phyloP scores from a whole-genome alignment of 148 eudicot genomes.

The Polygonum aviculare region DNA sequence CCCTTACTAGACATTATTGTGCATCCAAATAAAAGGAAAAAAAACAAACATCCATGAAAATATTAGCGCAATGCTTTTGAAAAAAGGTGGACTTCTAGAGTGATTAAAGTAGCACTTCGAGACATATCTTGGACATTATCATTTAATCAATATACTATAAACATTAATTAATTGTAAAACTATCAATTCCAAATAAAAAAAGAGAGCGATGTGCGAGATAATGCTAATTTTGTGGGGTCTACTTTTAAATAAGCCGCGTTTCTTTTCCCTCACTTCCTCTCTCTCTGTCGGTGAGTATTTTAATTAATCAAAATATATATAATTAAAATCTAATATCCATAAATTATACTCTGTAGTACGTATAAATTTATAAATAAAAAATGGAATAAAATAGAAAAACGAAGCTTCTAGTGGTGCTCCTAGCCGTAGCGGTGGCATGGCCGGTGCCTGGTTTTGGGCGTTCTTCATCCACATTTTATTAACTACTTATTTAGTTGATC shows the following conservation, averaged over 20 bases:
- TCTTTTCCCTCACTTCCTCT: neutral
- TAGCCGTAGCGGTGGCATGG: conserved; percentile 5
- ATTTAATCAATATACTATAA: neutral
- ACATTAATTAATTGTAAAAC: neutral
- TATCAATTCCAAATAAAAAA: neutral
- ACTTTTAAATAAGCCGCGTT: neutral
- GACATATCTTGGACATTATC: neutral
- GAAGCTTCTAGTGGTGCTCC: neutral
- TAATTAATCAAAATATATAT: neutral
- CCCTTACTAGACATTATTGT: too few species aligned
- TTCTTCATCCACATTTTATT: neutral
- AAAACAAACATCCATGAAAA: neutral
- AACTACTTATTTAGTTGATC: too few species aligned
- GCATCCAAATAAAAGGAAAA: too few species aligned
- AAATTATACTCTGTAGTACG: neutral
- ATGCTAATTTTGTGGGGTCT: conserved; percentile 7
- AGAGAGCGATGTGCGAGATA: neutral
- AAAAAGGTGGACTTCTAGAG: neutral
- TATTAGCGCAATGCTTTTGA: neutral
- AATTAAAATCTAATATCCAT: neutral
- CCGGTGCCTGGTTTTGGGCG: neutral
- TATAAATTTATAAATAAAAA: neutral
- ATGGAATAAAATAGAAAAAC: neutral
- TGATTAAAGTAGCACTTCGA: neutral
- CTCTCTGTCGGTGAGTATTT: conserved; percentile 10